Base-by-base conservation (phyloP, 1,139 yeast genomes). In the Taphrina confusa region DNA sequence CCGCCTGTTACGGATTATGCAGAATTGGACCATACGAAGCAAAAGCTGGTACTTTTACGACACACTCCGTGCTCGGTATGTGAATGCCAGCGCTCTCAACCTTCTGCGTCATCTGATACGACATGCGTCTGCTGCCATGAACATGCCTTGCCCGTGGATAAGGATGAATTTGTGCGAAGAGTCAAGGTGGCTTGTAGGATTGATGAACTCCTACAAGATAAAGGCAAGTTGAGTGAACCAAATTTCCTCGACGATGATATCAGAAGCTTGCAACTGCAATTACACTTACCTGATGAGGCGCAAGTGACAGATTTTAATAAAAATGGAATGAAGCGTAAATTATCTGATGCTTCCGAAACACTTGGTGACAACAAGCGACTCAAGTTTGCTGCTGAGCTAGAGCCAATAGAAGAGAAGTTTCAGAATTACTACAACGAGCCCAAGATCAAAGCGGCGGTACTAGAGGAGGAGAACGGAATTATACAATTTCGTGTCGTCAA, bases 401-500 rank as follows among this genome's bases (percentile, higher is more conserved):
- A 36, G 22, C 22, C 31, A 3, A 16, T 49, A 12, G n/a, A 27
- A 16, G 37, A 44, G 28, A 23, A 44, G 23, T 28, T n/a, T 14
- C 30, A 22, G 34, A 12, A 14, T 8, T 33, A 52, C 33, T 52
- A 52, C 28, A 37, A n/a, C n/a, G 18, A 30, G 11, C 60, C 59
- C 27, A 22, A 46, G 23, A 98, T 92, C 71, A 78, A 97, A 64
- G 94, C 97, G 0, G 90, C 96, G 4, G 97, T 91, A 1, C 78
- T 90, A 18, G 98, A 91, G 71, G 98, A 92, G 69, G 81, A 85
- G 64, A 95, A 88, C 64, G 95, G 95, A 0, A 83, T 85, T 66
- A 92, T 92, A 63, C 97, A 91, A 71, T 92, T 92, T 69, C 78
- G 97, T 61, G 98, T 92, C 54, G 99, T 92, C 34, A 92, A 92